Base-by-base conservation (phyloP, 257 asterid species). In the Rhazya stricta region DNA sequence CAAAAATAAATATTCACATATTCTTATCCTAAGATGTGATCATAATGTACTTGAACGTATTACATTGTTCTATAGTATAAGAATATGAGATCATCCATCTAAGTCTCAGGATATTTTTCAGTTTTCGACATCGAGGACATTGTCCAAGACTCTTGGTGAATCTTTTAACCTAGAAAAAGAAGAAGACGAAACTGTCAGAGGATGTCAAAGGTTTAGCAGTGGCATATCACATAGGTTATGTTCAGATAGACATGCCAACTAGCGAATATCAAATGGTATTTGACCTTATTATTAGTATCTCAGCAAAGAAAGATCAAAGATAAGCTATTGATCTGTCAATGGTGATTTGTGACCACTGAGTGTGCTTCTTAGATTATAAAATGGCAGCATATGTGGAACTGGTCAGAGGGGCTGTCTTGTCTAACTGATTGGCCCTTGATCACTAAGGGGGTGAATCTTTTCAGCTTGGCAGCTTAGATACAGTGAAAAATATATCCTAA, bases 401-500 rank as follows among this genome's bases (percentile, higher is more conserved):
- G 71, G 77, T 74, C 70, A 45, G 18, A 43, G 57, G 5, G 25
- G 2, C n/a, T 30, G 62, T 61, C 6, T 21, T 34, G 16, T 43
- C 48, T 72, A 74, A 74, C 71, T 61, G 16, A 74, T 62, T 45
- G 71, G 62, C 71, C 32, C 36, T 74, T 74, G 30, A 58, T 50
- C 6, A 34, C 11, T 10, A 27, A 48, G 23, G 69, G n/a, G n/a
- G n/a, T n/a, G 43, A 6, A 39, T 39, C 43, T 39, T 39, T 9
- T 39, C 5, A 39, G 43, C 43, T 39, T 39, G 43, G 43, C 43
- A 4, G 4, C 43, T 9, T 39, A 39, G 2, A 39, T 39, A 39
- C 43, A 39, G 43, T 39, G 43, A 39, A 39, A 39, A n/a, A n/a
- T n/a, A 4, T 39, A 39, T 39, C 5, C 0, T 39, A 39, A 39